Percentiles rank a stretch among this genome's conserved stretches.
Conservation (phyloP, 768 basidiomycete species). For the Hericium coralloides region DNA sequence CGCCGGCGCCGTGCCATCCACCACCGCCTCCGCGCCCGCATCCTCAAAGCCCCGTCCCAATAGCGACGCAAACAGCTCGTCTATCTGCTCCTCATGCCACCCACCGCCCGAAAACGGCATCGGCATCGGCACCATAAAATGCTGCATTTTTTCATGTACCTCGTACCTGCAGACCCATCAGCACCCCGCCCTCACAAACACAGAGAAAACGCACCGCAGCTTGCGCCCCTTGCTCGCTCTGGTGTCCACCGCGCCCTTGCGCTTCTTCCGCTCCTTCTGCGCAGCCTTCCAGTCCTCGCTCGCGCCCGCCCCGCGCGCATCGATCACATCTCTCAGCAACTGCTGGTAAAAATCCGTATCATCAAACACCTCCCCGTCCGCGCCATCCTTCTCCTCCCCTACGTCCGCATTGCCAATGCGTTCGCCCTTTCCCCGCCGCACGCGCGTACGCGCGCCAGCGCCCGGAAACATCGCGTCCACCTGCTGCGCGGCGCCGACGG, state of each 20-base stretch:
- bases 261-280: slow-evolving; percentile 63
- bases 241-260: slow-evolving; percentile 66
- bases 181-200: background rate
- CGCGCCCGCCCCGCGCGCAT: slow-evolving; percentile 39
- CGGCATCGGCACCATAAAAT: slow-evolving; percentile 91
- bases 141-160: slow-evolving; percentile 91
- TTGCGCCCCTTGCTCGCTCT: slow-evolving; percentile 95
- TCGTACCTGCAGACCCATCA: slow-evolving; percentile 52
- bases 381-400: slow-evolving; percentile 25
- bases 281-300: slow-evolving; percentile 53
- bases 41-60: slow-evolving; percentile 53
- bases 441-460: slow-evolving; percentile 50
- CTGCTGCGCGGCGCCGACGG: slow-evolving; percentile 55
- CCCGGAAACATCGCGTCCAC: slow-evolving; percentile 62
- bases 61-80: slow-evolving; percentile 86
- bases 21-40: background rate
- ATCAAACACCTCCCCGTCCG: slow-evolving; percentile 54
- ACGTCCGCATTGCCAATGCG: slow-evolving; percentile 27
- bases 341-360: slow-evolving; percentile 94
- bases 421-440: slow-evolving; percentile 38
- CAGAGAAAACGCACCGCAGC: slow-evolving; percentile 49
- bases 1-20: background rate
- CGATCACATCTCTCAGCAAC: slow-evolving; percentile 85
- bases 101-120: slow-evolving; percentile 30
- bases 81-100: slow-evolving; percentile 96